Evolutionary conservation across 1,284 basidiomycete genomes (phyloP), one percentile per base, ranked within the genome.

Genomic region (Cryptococcus sp.): DNA sequence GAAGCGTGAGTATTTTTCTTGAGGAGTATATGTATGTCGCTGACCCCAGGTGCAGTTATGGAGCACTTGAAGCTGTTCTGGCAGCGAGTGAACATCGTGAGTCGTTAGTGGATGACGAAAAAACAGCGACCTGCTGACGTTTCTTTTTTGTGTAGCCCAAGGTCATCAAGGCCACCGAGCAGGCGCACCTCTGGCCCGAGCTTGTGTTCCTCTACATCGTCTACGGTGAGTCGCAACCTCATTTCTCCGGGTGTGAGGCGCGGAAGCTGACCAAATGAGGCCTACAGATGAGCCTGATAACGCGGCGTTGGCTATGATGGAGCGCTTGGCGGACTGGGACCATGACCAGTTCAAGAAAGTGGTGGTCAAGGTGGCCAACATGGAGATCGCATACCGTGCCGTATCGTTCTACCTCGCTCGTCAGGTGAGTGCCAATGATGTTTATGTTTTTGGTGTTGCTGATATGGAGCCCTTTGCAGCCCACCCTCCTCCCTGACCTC

Each of bases 261-360:
- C 37, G 20, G 11, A 56, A 7, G 55, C 52, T 54, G 36, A 53
- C 24, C 20, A 6, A 20, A 33, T 4, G 28, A 9, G 28, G 9
- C 15, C 38, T 15, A 8, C 51, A 72, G 69, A 76, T 43, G 75
- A 77, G 60, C 73, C 72, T 16, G 76, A 78, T 60, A 77, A 77
- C 48, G 75, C 74, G 21, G 69, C 71, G 46, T 56, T 77, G 16
- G 90, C 92, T 2, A 98, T 97, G 89, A 98, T 98, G 77, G 96
- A 99, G 77, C 88, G 93, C 47, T 89, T 95, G 2, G 84, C 91
- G 24, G 93, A 97, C 54, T 98, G 94, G 94, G 94, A 99, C 62
- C 95, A 98, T 80, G 95, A 92, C 71, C 93, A 97, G 77, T 98
- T 98, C 86, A 96, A 96, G 81, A 93, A 96, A 67, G 86, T 92